Percentiles rank a stretch among this genome's conserved stretches.
These are phyloP conservation scores for Monosporascus sp. DNA, from an alignment of 2,329 filamentous ascomycete species.

Conservation along the genomic window DNA sequence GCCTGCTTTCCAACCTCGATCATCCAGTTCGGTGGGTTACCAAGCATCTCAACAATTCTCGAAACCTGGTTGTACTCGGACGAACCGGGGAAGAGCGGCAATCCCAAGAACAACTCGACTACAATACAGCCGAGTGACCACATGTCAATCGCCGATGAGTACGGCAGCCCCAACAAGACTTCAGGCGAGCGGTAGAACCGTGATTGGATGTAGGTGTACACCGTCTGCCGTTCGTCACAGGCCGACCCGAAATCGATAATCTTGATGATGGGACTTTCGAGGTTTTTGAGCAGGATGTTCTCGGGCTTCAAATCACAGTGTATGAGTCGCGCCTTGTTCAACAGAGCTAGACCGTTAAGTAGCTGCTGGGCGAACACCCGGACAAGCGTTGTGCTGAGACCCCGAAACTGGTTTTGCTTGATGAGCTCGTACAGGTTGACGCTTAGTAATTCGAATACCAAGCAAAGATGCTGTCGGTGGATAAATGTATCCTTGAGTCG, in stretches of 20 bases:
- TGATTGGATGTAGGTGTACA: slow-evolving; percentile 99
- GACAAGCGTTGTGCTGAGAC: slow-evolving; percentile 91
- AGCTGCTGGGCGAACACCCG: slow-evolving; percentile 97
- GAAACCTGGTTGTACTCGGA: slow-evolving; percentile 99
- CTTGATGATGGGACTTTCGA: slow-evolving; percentile 98
- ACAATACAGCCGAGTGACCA: slow-evolving; percentile 99
- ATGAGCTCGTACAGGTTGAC: slow-evolving; percentile 98
- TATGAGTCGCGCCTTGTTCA: slow-evolving; percentile 95
- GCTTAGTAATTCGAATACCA: slow-evolving; percentile 93
- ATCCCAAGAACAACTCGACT: slow-evolving; percentile 90
- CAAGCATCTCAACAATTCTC: slow-evolving; percentile 95
- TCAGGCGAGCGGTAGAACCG: slow-evolving; percentile 97
- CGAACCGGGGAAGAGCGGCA: slow-evolving; percentile 92
- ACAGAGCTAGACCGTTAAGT: slow-evolving; percentile 81
- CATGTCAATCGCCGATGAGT: slow-evolving; percentile 99
- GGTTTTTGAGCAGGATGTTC: slow-evolving; percentile 95
- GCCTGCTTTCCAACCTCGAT: slow-evolving; percentile 98
- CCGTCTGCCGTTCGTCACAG: slow-evolving; percentile 95
- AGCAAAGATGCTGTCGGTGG: slow-evolving; percentile 90
- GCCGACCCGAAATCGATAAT: slow-evolving; percentile 99
- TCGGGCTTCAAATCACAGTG: slow-evolving; percentile 98
- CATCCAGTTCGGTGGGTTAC: slow-evolving; percentile 97
- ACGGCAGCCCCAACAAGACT: slow-evolving; percentile 89
- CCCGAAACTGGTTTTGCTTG: slow-evolving; percentile 98
- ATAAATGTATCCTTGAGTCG: slow-evolving; percentile 98